These are phyloP conservation scores for Aspergillus jensenii DNA, from an alignment of 2,329 filamentous ascomycete species.

Conservation along the genomic window DNA sequence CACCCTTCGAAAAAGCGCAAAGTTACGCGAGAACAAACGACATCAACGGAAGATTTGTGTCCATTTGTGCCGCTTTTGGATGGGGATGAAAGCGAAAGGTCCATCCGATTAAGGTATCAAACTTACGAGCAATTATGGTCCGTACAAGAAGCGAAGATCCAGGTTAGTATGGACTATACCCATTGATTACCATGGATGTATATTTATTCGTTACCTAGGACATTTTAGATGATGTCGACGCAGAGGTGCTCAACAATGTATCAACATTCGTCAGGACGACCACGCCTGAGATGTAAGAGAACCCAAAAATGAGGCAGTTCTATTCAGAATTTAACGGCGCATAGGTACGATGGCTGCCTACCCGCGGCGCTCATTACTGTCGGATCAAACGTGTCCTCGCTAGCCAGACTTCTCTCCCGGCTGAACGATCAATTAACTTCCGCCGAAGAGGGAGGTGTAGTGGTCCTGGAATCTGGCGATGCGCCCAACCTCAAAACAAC, in stretches of 20 bases:
- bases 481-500: constrained; percentile 47
- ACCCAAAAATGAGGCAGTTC: background rate
- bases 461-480: constrained; percentile 46
- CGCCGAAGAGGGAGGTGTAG: constrained; percentile 34
- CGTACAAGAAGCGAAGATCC: constrained; percentile 39
- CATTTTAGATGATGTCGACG: constrained; percentile 41
- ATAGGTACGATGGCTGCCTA: constrained; percentile 40
- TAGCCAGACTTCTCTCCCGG: constrained; percentile 37
- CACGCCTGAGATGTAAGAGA: constrained; percentile 37
- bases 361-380: constrained; percentile 44
- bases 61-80: constrained; percentile 41
- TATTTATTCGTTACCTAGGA: constrained; percentile 23
- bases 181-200: background rate
- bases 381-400: constrained; percentile 45
- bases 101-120: constrained; percentile 35
- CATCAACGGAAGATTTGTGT: constrained; percentile 14
- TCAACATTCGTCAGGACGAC: constrained; percentile 37
- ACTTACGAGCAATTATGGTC: constrained; percentile 42
- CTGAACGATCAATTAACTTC: constrained; percentile 36
- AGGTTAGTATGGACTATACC: constrained; percentile 26
- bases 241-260: constrained; percentile 39
- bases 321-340: constrained; percentile 13
- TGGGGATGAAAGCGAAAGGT: constrained; percentile 35
- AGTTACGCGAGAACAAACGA: constrained; percentile 42
- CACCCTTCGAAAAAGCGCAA: constrained; percentile 61